Conservation (phyloP, 2,329 filamentous ascomycete species). For the Beauveria caledonica region DNA sequence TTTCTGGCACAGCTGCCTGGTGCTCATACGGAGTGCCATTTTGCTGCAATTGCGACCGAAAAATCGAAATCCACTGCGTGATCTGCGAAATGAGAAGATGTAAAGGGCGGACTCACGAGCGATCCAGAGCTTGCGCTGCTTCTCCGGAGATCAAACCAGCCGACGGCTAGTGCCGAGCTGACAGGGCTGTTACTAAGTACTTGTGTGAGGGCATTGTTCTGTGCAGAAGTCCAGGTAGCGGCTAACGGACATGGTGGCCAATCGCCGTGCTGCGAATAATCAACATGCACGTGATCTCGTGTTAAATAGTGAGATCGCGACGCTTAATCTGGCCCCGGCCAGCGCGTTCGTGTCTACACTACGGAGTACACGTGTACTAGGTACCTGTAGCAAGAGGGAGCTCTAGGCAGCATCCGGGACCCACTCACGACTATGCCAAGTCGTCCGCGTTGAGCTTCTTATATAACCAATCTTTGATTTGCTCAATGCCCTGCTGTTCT, state of each 20-base stretch:
- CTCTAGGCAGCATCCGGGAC: slow-evolving; percentile 6
- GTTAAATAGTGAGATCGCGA: slow-evolving; percentile 1
- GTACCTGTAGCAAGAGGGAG: no score
- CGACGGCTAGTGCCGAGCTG: slow-evolving; percentile 5
- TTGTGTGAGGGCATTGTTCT: background rate
- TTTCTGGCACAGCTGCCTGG: slow-evolving; percentile 27
- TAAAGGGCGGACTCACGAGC: background rate
- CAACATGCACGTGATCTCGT: slow-evolving; percentile 10
- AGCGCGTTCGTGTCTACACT: slow-evolving; percentile 12
- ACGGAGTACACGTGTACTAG: no score
- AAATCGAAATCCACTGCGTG: background rate
- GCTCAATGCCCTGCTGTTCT: background rate
- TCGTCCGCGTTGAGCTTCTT: background rate
- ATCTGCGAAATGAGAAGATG: background rate
- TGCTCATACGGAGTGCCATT: slow-evolving; percentile 34
- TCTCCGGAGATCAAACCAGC: slow-evolving; percentile 5
- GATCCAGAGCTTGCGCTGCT: slow-evolving; percentile 7
- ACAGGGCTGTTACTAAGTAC: slow-evolving; percentile 3
- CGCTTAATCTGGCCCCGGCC: background rate
- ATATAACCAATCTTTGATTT: background rate
- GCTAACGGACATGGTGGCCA: background rate
- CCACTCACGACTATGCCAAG: background rate
- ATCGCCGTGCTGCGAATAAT: slow-evolving; percentile 3
- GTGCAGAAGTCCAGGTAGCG: background rate
- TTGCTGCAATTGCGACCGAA: background rate